A percentile compares a stretch with the other conserved stretches of the same genome.
These are phyloP conservation scores for Ophiosphaerella herpotricha DNA, from an alignment of 2,329 filamentous ascomycete species.

Conservation along the genomic window DNA sequence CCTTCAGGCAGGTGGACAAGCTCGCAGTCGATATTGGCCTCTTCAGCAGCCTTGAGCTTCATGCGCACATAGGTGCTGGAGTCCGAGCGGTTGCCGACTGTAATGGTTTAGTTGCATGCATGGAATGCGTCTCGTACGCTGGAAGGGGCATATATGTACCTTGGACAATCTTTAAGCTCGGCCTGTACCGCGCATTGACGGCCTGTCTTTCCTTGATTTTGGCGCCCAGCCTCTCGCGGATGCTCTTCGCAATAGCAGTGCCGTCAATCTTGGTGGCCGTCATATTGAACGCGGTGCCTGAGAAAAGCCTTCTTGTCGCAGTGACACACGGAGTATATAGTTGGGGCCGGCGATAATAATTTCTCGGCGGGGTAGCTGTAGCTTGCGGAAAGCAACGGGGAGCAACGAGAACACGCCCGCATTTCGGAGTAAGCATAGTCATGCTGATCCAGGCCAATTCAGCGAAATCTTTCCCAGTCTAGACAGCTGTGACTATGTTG, in stretches of 20 bases:
- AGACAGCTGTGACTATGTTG: constrained; percentile 17
- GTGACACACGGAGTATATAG: constrained; percentile 22
- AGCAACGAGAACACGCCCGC: constrained; percentile 30
- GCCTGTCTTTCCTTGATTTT: constrained; percentile 84
- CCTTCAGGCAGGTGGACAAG: constrained; percentile 81
- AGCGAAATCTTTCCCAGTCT: constrained; percentile 32
- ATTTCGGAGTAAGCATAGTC: constrained; percentile 36
- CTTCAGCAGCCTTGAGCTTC: constrained; percentile 96
- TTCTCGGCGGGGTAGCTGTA: constrained; percentile 39
- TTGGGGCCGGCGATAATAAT: constrained; percentile 28
- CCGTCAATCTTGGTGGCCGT: constrained; percentile 91
- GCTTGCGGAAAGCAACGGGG: constrained; percentile 35
- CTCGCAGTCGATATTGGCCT: constrained; percentile 91
- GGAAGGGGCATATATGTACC: constrained; percentile 56
- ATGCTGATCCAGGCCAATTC: constrained; percentile 26
- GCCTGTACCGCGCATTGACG: constrained; percentile 84
- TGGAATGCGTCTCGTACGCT: constrained; percentile 3
- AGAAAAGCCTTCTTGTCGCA: constrained; percentile 46
- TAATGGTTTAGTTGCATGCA: constrained; percentile 5
- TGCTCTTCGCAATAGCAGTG: constrained; percentile 89
- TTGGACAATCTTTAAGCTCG: constrained; percentile 92
- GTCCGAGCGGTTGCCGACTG: constrained; percentile 91
- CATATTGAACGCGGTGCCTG: constrained; percentile 68
- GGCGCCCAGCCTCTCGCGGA: constrained; percentile 77
- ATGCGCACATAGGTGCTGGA: constrained; percentile 99